Conservation (phyloP, 345 rosid species). For the Eucalyptus albens region DNA sequence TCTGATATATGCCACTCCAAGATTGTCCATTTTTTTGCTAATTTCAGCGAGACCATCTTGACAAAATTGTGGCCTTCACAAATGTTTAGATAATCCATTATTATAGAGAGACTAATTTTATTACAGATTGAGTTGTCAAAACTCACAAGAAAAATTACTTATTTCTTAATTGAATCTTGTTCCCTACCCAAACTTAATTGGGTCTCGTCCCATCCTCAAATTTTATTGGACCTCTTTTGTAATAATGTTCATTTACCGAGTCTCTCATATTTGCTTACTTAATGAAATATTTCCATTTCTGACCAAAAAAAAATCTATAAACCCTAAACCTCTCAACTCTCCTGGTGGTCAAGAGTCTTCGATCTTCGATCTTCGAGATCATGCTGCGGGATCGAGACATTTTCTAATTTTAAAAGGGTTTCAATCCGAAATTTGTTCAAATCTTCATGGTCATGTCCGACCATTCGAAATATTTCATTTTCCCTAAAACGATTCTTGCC, state of each 20-base stretch:
- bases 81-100: too few relatives aligned
- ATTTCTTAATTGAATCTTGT: fast-evolving
- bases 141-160: too few relatives aligned
- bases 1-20: background rate
- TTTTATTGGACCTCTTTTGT: too few relatives aligned
- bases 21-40: background rate
- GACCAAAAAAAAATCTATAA: too few relatives aligned
- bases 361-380: background rate
- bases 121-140: too few relatives aligned
- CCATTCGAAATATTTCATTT: background rate
- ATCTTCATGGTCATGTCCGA: background rate
- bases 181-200: too few relatives aligned
- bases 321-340: background rate
- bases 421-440: background rate
- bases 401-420: background rate
- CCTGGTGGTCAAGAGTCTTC: background rate
- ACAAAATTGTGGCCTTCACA: too few relatives aligned
- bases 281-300: too few relatives aligned
- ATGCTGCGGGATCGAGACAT: background rate
- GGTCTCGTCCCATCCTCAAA: too few relatives aligned
- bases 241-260: too few relatives aligned
- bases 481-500: background rate
- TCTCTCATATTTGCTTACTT: too few relatives aligned
- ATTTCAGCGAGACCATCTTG: background rate
- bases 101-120: too few relatives aligned